These are phyloP conservation scores for Trypanosoma brucei DNA, from an alignment of 208 protist species.

Conservation along the genomic window DNA sequence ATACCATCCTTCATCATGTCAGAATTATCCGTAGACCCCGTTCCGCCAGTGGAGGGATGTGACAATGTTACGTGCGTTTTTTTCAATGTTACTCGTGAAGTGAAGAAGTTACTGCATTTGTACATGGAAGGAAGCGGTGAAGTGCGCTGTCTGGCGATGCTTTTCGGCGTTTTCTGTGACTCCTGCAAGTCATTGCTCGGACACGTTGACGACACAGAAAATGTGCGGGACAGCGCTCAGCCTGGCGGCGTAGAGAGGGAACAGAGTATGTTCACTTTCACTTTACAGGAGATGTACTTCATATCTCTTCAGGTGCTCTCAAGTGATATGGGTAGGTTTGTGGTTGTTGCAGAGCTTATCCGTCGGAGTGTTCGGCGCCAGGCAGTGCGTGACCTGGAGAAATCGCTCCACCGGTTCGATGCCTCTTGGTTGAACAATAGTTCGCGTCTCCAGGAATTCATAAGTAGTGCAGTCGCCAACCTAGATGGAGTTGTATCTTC, in stretches of 20 bases:
- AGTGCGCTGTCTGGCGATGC: conserved; percentile 20
- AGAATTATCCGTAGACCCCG: not conserved
- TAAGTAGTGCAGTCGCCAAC: conserved; percentile 32
- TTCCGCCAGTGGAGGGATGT: conserved; percentile 9
- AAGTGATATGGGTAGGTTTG: conserved; percentile 24
- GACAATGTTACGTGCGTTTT: conserved; percentile 14
- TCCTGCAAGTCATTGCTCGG: conserved; percentile 2
- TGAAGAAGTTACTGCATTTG: conserved; percentile 11
- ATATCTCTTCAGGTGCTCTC: conserved; percentile 17
- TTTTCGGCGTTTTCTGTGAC: conserved; percentile 16
- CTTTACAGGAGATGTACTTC: conserved; percentile 34
- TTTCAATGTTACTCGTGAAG: not conserved
- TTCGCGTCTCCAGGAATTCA: conserved; percentile 10
- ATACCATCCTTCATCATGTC: not conserved
- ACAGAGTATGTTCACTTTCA: conserved; percentile 25
- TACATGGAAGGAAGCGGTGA: conserved; percentile 15
- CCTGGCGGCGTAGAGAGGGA: not conserved
- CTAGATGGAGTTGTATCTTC: conserved; percentile 29
- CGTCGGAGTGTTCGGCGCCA: conserved; percentile 31
- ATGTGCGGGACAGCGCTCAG: not conserved
- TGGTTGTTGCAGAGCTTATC: conserved; percentile 39
- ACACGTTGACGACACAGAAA: not conserved
- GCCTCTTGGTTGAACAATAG: conserved; percentile 9
- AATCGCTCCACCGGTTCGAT: not conserved
- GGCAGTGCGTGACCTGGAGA: conserved; percentile 10